A percentile compares a stretch with the other conserved stretches of the same genome.
Evolutionary conservation across 306 rosid species (phyloP).

Genomic region (Arachis hypogaea): DNA sequence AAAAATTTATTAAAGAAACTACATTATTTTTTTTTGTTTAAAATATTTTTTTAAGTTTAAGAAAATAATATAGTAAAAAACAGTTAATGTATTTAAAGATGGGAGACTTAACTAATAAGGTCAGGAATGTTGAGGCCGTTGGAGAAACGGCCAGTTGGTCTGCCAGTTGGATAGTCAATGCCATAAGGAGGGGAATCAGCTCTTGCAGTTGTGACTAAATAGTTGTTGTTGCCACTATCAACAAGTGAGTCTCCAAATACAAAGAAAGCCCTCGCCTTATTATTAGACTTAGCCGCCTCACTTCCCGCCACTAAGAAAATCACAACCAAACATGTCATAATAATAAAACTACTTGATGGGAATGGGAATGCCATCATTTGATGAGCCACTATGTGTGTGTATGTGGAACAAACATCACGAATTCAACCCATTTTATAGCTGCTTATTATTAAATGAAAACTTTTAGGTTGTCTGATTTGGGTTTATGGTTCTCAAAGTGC

Average conservation of each 20-base stretch:
- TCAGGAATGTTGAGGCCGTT: conserved; percentile 75
- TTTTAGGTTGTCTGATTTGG: too few relatives aligned
- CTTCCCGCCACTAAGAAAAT: conserved; percentile 22
- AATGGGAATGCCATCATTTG: conserved; percentile 20
- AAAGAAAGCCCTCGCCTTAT: conserved; percentile 53
- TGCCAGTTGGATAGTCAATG: conserved; percentile 61
- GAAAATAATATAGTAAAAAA: too few relatives aligned
- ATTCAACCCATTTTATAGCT: conserved; percentile 42
- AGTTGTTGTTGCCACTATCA: conserved; percentile 73
- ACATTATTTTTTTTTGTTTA: too few relatives aligned
- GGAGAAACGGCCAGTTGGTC: conserved; percentile 68
- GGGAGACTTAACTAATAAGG: conserved; percentile 52
- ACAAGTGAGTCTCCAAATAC: conserved; percentile 76
- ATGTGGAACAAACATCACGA: conserved; percentile 5
- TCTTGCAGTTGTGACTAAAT: conserved; percentile 58
- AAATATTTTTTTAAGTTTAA: too few relatives aligned
- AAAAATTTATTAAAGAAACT: too few relatives aligned
- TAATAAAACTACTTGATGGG: neutral
- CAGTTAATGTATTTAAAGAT: too few relatives aligned
- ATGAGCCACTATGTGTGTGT: conserved; percentile 8
- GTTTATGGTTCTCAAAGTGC: too few relatives aligned
- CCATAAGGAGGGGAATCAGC: conserved; percentile 80
- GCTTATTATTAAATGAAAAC: neutral
- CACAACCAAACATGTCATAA: conserved; percentile 2
- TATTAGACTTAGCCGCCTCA: neutral